These are phyloP conservation scores for Salix koriyanagi DNA, from an alignment of 345 rosid genomes.

Conservation along the genomic window DNA sequence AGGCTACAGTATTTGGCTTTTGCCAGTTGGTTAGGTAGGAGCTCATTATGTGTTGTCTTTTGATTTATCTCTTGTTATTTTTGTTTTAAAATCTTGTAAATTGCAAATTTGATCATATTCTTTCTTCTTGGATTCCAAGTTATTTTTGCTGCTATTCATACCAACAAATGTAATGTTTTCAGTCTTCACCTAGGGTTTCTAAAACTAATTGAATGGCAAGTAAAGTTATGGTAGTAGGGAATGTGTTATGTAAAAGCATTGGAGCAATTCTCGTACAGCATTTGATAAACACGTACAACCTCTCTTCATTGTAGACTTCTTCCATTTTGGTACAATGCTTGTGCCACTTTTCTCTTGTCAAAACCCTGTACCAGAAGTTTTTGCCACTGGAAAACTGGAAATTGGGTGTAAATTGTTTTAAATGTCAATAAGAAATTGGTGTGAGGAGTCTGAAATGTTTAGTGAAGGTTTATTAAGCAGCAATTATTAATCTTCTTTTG, in stretches of 20 bases:
- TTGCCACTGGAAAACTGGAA: background rate
- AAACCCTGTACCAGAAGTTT: background rate
- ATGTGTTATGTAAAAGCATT: background rate
- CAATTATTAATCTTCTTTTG: background rate
- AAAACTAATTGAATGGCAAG: background rate
- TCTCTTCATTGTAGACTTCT: background rate
- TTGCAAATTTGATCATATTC: background rate
- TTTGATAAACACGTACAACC: background rate
- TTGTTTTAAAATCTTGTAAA: background rate
- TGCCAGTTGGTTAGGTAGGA: constrained; percentile 95
- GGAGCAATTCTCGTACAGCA: background rate
- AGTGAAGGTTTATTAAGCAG: background rate
- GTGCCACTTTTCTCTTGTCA: background rate
- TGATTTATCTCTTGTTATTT: background rate
- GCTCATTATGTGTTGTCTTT: background rate
- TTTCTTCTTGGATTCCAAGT: background rate
- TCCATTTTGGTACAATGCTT: background rate
- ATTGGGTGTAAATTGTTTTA: background rate
- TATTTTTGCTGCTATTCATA: background rate
- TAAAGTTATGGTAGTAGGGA: background rate
- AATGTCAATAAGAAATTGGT: background rate
- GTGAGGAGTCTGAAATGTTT: background rate
- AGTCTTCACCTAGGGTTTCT: background rate
- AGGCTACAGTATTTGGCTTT: constrained; percentile 94
- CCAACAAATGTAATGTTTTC: background rate